phyloP scores from a whole-genome alignment of 441 rosid species.

The Arabidopsis lyrata region DNA sequence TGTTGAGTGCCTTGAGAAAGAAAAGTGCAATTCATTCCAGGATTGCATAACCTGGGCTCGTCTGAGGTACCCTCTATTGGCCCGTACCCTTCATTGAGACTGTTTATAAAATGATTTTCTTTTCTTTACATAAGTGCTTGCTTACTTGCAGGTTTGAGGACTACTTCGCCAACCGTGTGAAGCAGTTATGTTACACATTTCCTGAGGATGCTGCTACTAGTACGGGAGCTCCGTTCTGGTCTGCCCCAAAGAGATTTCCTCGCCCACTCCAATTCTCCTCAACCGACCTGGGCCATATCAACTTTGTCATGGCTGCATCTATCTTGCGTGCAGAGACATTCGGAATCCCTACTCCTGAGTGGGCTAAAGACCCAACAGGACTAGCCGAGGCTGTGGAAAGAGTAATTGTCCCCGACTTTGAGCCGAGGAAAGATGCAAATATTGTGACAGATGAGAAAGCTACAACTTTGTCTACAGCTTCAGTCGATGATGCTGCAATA shows the following conservation, averaged over 20 bases:
- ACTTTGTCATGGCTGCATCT: constrained; percentile 79
- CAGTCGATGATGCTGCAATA: constrained; percentile 83
- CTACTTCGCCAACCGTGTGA: constrained; percentile 84
- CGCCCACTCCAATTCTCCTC: constrained; percentile 77
- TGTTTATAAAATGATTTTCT: background rate
- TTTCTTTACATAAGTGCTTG: constrained; percentile 21
- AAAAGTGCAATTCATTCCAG: constrained; percentile 75
- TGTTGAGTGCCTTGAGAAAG: constrained; percentile 88
- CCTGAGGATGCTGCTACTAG: constrained; percentile 96
- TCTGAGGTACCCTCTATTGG: constrained; percentile 54
- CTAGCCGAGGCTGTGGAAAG: constrained; percentile 72
- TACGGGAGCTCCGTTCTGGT: constrained; percentile 96
- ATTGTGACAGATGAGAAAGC: constrained; percentile 98
- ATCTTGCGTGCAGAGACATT: constrained; percentile 90
- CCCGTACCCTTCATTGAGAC: background rate
- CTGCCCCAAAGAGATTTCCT: constrained; percentile 98
- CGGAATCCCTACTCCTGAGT: constrained; percentile 84
- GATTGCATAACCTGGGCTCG: constrained; percentile 97
- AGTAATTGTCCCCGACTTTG: constrained; percentile 86
- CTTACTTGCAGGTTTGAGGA: constrained; percentile 79
- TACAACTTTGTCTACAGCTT: constrained; percentile 65
- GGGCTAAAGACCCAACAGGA: constrained; percentile 68
- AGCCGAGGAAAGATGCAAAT: constrained; percentile 80
- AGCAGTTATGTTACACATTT: constrained; percentile 85
- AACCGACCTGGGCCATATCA: constrained; percentile 76